Conservation (phyloP, 2,329 filamentous ascomycete species). For the Parastagonospora nodorum region DNA sequence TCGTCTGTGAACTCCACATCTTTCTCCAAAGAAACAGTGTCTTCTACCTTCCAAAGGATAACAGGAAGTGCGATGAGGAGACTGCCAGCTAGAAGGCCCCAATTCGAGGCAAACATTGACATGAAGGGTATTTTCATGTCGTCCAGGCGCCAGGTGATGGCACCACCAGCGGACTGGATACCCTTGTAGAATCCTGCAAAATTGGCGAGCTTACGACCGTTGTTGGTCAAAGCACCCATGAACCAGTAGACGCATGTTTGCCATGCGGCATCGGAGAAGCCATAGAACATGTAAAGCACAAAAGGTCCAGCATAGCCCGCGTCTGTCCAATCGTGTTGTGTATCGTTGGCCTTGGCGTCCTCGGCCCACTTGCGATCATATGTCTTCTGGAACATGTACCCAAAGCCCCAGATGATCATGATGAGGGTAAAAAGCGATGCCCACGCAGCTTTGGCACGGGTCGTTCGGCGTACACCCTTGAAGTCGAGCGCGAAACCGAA, state of each 20-base stretch:
- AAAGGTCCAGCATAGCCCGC: constrained; percentile 75
- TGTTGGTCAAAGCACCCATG: constrained; percentile 94
- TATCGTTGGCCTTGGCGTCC: constrained; percentile 22
- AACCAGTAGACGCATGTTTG: constrained; percentile 94
- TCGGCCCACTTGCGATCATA: constrained; percentile 55
- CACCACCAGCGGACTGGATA: constrained; percentile 85
- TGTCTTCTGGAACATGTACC: constrained; percentile 74
- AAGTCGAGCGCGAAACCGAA: constrained; percentile 74
- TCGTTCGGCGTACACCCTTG: constrained; percentile 62
- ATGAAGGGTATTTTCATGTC: constrained; percentile 64
- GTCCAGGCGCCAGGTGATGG: constrained; percentile 76
- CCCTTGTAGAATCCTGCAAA: constrained; percentile 90
- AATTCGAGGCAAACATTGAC: constrained; percentile 74
- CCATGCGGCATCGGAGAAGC: constrained; percentile 87
- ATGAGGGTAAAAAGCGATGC: constrained; percentile 69
- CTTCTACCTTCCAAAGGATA: constrained; percentile 77
- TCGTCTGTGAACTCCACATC: constrained; percentile 87
- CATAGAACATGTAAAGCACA: constrained; percentile 90
- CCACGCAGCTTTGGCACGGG: constrained; percentile 70
- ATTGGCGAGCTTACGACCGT: constrained; percentile 88
- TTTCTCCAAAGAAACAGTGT: constrained; percentile 79
- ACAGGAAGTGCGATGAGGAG: constrained; percentile 79
- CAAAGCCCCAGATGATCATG: constrained; percentile 81
- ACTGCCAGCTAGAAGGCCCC: constrained; percentile 75
- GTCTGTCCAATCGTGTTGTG: constrained; percentile 68